phyloP scores from a whole-genome alignment of 148 eudicot species.

The Rhododendron simsii region DNA sequence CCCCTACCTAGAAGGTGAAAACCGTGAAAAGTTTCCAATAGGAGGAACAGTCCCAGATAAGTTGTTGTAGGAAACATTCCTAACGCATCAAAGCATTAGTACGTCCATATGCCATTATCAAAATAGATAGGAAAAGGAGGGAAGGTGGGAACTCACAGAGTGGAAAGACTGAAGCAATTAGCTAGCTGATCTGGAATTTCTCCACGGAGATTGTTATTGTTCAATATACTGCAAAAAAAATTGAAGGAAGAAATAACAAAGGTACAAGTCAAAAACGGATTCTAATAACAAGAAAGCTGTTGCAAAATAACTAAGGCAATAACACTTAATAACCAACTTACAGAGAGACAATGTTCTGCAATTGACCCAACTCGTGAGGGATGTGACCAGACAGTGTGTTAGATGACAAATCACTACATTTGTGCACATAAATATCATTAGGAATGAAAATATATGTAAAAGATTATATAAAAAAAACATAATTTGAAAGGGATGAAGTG shows the following conservation, averaged over 20 bases:
- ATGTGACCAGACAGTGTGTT: constrained; percentile 44
- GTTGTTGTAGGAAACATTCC: constrained; percentile 68
- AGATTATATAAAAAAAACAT: not conserved
- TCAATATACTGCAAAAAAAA: constrained; percentile 39
- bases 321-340: constrained; percentile 16
- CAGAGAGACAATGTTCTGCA: constrained; percentile 54
- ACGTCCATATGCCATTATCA: not conserved
- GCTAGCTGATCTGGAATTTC: constrained; percentile 52
- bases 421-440: not conserved
- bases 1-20: constrained; percentile 50
- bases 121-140: not conserved
- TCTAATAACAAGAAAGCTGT: not conserved
- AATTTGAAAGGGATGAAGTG: not conserved
- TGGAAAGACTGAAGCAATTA: constrained; percentile 54
- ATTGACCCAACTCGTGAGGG: constrained; percentile 57
- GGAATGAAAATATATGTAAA: not conserved
- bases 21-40: constrained; percentile 42
- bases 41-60: constrained; percentile 51
- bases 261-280: not conserved
- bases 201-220: constrained; percentile 48
- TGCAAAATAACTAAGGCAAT: not conserved
- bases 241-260: not conserved
- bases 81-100: constrained; percentile 19
- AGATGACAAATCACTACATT: constrained; percentile 51
- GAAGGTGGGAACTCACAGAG: constrained; percentile 34